Conservation (phyloP, 2,329 filamentous ascomycete species). For the Chlorencoelia australis region DNA sequence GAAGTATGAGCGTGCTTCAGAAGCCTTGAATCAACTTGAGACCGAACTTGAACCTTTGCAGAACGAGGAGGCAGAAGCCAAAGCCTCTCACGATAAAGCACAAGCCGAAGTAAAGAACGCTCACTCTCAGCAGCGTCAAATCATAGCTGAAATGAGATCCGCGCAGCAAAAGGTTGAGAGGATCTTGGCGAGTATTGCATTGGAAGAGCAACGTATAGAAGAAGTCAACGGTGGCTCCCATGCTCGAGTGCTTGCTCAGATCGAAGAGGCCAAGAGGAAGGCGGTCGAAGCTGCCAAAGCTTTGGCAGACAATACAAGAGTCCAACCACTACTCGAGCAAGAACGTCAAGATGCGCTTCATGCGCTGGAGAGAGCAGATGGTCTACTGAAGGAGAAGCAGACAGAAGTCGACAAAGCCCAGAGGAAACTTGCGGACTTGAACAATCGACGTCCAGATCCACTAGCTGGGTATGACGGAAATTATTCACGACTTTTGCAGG, state of each 20-base stretch:
- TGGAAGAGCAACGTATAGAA: constrained; percentile 52
- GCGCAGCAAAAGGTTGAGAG: constrained; percentile 38
- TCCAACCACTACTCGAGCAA: constrained; percentile 29
- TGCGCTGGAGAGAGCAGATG: constrained; percentile 25
- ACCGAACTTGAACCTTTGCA: constrained; percentile 33
- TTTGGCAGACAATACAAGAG: constrained; percentile 33
- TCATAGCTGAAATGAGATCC: constrained; percentile 46
- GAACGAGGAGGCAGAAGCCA: constrained; percentile 37
- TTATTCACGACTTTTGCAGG: constrained; percentile 52
- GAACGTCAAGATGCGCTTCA: constrained; percentile 27
- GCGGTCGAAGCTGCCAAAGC: constrained; percentile 35
- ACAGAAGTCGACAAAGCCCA: constrained; percentile 45
- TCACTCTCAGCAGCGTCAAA: constrained; percentile 55
- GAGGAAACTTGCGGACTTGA: constrained; percentile 39
- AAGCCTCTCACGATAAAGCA: constrained; percentile 42
- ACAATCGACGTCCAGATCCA: constrained; percentile 46
- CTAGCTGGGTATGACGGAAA: constrained; percentile 54
- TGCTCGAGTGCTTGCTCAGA: constrained; percentile 47
- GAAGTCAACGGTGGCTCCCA: constrained; percentile 62
- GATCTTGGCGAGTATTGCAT: constrained; percentile 38
- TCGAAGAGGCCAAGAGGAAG: constrained; percentile 46
- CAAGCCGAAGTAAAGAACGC: constrained; percentile 44
- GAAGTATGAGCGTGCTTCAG: constrained; percentile 27
- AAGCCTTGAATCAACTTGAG: constrained; percentile 11
- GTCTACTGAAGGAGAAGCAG: constrained; percentile 34